These are phyloP conservation scores for Phyllosticta citrichinensis DNA, from an alignment of 2,329 filamentous ascomycete species.

Conservation along the genomic window DNA sequence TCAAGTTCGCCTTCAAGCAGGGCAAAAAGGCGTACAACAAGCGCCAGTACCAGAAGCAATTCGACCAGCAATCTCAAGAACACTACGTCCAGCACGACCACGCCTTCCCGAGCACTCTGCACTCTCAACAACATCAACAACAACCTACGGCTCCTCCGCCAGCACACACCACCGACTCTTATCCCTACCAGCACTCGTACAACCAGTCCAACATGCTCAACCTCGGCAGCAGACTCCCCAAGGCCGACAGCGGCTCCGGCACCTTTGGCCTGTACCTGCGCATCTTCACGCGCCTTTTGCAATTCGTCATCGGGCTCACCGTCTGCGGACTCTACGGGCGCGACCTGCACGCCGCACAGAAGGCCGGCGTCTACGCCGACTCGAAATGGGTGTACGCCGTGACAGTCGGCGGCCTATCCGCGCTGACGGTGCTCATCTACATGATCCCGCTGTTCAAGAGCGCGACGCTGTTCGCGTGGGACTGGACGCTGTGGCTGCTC, in stretches of 20 bases:
- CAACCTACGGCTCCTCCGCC: not conserved
- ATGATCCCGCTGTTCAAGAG: slow-evolving; percentile 47
- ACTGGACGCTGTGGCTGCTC: slow-evolving; percentile 45
- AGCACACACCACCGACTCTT: not conserved
- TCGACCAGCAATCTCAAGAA: not conserved
- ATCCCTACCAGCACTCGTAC: not conserved
- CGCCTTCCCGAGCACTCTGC: not conserved
- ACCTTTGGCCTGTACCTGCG: slow-evolving; percentile 44
- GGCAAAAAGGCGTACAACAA: slow-evolving; percentile 5
- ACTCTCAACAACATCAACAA: not conserved
- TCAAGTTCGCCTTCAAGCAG: slow-evolving; percentile 1
- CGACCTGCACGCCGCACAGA: slow-evolving; percentile 26
- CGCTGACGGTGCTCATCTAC: slow-evolving; percentile 55
- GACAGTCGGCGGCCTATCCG: slow-evolving; percentile 56
- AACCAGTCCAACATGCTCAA: slow-evolving; percentile 5
- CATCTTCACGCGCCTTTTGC: slow-evolving; percentile 57
- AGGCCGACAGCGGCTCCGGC: slow-evolving; percentile 17
- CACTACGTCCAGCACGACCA: slow-evolving; percentile 1
- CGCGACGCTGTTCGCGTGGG: slow-evolving; percentile 51
- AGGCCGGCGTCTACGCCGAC: slow-evolving; percentile 35
- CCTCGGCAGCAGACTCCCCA: not conserved
- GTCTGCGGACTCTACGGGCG: slow-evolving; percentile 61
- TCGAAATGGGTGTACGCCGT: slow-evolving; percentile 52
- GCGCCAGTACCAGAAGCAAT: slow-evolving; percentile 1
- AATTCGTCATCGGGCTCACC: slow-evolving; percentile 65